phyloP scores from a whole-genome alignment of 1,284 basidiomycete genomes.

The Rhodotorula sp. region DNA sequence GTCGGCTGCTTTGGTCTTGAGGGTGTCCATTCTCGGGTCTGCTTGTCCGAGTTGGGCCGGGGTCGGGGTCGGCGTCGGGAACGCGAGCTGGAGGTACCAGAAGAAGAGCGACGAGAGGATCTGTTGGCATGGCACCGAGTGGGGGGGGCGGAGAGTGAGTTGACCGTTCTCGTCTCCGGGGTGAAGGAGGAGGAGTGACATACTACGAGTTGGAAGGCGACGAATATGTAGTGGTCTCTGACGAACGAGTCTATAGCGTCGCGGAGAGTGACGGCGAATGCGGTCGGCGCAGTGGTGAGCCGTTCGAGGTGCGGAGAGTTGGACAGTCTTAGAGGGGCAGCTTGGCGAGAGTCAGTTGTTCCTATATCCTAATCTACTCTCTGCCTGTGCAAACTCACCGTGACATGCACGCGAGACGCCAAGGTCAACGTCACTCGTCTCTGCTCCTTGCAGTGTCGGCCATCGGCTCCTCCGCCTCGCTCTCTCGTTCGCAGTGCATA shows the following conservation, averaged over 20 bases:
- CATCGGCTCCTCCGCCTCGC: too few relatives aligned
- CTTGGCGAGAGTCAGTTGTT: not conserved
- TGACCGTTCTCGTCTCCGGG: too few relatives aligned
- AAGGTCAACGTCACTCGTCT: not conserved
- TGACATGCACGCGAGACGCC: constrained; percentile 6
- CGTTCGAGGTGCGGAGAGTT: not conserved
- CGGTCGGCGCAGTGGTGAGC: not conserved
- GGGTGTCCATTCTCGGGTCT: not conserved
- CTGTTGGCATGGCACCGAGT: constrained; percentile 3
- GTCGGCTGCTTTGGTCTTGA: constrained; percentile 18
- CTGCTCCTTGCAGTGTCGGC: too few relatives aligned
- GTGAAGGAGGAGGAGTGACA: not conserved
- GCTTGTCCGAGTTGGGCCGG: constrained; percentile 2
- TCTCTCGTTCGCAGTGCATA: too few relatives aligned
- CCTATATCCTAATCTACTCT: fast-evolving
- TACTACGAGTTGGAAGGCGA: constrained; percentile 20
- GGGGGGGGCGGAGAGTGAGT: not conserved
- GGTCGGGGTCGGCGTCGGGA: constrained; percentile 6
- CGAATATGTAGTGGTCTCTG: constrained; percentile 26
- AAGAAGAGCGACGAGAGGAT: constrained; percentile 37
- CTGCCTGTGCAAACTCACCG: not conserved
- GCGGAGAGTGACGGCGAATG: not conserved
- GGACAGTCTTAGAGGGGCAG: not conserved
- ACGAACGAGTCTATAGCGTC: constrained; percentile 10
- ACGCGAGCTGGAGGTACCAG: constrained; percentile 27